Conservation (phyloP, 2,329 filamentous ascomycete species). For the Cladophialophora immunda region DNA sequence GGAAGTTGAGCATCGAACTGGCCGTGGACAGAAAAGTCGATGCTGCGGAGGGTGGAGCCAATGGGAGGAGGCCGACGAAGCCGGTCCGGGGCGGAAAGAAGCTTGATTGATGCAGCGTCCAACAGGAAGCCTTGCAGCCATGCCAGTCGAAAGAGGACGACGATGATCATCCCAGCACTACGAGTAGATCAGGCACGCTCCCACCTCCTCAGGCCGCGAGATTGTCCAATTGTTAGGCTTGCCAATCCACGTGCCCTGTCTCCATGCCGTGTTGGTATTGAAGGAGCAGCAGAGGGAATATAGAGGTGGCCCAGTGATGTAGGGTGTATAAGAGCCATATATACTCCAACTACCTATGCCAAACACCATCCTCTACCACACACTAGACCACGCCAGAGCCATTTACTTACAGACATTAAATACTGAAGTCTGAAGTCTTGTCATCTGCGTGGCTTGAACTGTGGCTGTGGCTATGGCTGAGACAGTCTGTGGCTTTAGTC, state of each 20-base stretch:
- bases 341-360: too few species aligned
- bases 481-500: not conserved
- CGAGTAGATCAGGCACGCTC: too few species aligned
- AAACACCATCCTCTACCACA: too few species aligned
- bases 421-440: too few species aligned
- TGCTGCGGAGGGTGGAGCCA: not conserved
- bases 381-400: too few species aligned
- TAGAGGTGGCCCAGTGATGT: too few species aligned
- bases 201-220: too few species aligned
- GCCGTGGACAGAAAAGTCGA: not conserved
- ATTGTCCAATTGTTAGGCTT: slow-evolving; percentile 1
- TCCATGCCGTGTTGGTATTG: not conserved
- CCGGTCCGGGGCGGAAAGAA: slow-evolving; percentile 6
- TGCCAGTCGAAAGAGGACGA: too few species aligned
- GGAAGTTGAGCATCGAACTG: not conserved
- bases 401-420: too few species aligned
- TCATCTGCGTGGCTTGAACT: not conserved
- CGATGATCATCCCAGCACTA: too few species aligned
- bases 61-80: not conserved
- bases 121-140: not conserved
- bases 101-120: not conserved
- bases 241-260: not conserved
- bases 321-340: too few species aligned
- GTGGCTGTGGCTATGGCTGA: not conserved
- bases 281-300: too few species aligned